phyloP scores from a whole-genome alignment of 805 yeast species.

The Cyberlindnera suaveolens region DNA sequence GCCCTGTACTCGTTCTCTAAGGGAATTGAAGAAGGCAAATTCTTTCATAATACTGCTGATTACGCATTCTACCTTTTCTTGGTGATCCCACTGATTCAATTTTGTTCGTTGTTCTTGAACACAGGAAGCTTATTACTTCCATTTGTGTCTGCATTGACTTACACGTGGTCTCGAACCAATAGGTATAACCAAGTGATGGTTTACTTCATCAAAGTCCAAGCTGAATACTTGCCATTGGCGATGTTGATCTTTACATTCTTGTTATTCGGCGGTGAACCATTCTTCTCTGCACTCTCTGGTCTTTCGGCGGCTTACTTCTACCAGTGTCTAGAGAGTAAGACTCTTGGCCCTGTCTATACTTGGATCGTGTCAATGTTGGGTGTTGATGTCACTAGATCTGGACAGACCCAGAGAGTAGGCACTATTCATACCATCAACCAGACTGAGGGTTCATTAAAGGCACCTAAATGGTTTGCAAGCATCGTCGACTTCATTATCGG shows the following conservation, averaged over 20 bases:
- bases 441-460: conserved; percentile 47
- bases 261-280: conserved; percentile 34
- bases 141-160: conserved; percentile 48
- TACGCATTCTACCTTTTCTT: conserved; percentile 48
- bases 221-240: conserved; percentile 49
- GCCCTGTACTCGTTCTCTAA: conserved; percentile 51
- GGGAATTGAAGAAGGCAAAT: conserved; percentile 50
- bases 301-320: conserved; percentile 51
- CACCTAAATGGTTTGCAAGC: conserved; percentile 41
- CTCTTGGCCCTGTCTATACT: conserved; percentile 38
- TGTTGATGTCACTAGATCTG: conserved; percentile 15
- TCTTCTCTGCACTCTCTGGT: conserved; percentile 41
- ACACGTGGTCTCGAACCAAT: conserved; percentile 52
- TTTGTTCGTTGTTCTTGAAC: conserved; percentile 27
- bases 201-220: conserved; percentile 50
- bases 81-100: conserved; percentile 41
- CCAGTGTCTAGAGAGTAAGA: conserved; percentile 52
- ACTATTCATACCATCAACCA: conserved; percentile 26
- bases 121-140: conserved; percentile 29
- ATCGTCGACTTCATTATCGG: conserved; percentile 20
- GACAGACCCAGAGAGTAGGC: conserved; percentile 26
- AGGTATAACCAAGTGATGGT: conserved; percentile 46
- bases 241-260: conserved; percentile 38
- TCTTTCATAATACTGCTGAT: conserved; percentile 42
- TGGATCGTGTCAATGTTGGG: conserved; percentile 19